A percentile compares a stretch with the other conserved stretches of the same genome.
Evolutionary conservation across 2,329 filamentous ascomycete genomes (phyloP).

Genomic region (Fusarium sp.): DNA sequence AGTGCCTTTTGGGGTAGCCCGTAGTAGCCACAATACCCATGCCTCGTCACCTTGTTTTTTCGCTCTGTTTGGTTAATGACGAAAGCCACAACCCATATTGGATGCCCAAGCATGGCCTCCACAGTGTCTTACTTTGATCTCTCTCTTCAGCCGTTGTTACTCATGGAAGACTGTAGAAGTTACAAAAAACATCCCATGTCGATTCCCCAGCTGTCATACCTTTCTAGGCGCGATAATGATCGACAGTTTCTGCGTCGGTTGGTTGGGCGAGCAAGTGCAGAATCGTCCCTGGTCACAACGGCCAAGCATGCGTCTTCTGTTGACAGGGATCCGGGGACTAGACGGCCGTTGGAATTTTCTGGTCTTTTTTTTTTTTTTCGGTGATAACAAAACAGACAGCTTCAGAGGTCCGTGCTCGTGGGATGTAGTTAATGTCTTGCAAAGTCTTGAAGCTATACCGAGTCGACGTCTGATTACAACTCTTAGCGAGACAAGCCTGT

Average conservation of each 20-base stretch:
- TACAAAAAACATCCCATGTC: background rate
- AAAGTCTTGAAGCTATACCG: background rate
- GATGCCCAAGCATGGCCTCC: slow-evolving; percentile 18
- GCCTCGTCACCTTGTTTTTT: slow-evolving; percentile 4
- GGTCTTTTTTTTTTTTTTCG: slow-evolving; percentile 6
- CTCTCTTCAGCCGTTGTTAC: background rate
- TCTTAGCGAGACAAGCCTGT: background rate
- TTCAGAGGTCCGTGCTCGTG: slow-evolving; percentile 8
- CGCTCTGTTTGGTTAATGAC: background rate
- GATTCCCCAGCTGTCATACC: slow-evolving; percentile 5
- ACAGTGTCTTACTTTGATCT: slow-evolving; percentile 15
- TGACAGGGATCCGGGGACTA: slow-evolving; percentile 26
- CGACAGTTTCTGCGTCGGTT: slow-evolving; percentile 7
- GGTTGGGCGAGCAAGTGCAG: slow-evolving; percentile 3
- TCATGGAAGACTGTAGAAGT: background rate
- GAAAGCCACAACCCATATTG: slow-evolving; percentile 4
- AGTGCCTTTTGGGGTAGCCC: slow-evolving; percentile 7
- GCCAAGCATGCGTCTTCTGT: slow-evolving; percentile 2
- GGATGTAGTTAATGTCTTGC: background rate
- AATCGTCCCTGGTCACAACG: slow-evolving; percentile 2
- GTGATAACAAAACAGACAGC: slow-evolving; percentile 3
- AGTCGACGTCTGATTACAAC: background rate
- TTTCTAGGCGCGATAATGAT: slow-evolving; percentile 25
- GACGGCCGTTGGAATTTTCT: slow-evolving; percentile 16
- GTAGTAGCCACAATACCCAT: background rate